Evolutionary conservation across 495 filamentous ascomycete genomes (phyloP), one percentile per base, ranked within the genome.

Genomic region (Penicilliopsis zonata): DNA sequence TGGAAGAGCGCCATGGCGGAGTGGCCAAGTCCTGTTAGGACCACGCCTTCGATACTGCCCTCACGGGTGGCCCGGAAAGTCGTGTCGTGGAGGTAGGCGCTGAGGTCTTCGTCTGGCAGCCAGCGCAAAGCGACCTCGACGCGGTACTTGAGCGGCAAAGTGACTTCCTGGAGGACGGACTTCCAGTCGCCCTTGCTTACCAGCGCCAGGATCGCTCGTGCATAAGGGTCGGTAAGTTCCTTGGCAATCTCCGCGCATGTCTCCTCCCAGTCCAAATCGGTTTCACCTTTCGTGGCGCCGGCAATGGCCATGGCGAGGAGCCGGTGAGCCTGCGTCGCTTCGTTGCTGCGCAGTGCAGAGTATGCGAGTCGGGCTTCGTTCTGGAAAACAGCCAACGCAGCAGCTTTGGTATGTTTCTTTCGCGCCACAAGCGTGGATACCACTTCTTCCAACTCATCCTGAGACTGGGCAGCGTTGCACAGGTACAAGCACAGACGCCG

Each of bases 161-260:
- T 84, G 3, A 67, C 63, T 49, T 95, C 86, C 31, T 82, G 70
- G 34, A 83, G 72, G 13, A 96, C 84, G 8, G 73, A 72, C 17
- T 72, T 62, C 90, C 90, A 96, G 49, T 92, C 73, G 5, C 85
- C 85, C 14, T 80, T 86, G 30, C 82, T 78, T 31, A 95, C 85
- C 32, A 86, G 76, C n/a, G 83, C 78, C n/a, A 94, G 80, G 33
- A 98, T 80, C 0, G 87, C 86, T 31, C 86, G 76, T 7, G 90
- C 71, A 46, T 94, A 95, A 0, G 86, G 84, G 42, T 98, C 90
- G 0, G 69, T 66, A 9, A 79, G 64, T 36, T 78, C 71, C 25
- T 71, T 70, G 16, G 70, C 69, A 48, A 84, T 78, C 39, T 75
- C 74, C 0, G 63, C 54, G 31, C 71, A 63, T 5, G 65, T 65